Evolutionary conservation across 2,329 filamentous ascomycete genomes (phyloP).

Genomic region (Pseudovirgaria hyperparasitica): DNA sequence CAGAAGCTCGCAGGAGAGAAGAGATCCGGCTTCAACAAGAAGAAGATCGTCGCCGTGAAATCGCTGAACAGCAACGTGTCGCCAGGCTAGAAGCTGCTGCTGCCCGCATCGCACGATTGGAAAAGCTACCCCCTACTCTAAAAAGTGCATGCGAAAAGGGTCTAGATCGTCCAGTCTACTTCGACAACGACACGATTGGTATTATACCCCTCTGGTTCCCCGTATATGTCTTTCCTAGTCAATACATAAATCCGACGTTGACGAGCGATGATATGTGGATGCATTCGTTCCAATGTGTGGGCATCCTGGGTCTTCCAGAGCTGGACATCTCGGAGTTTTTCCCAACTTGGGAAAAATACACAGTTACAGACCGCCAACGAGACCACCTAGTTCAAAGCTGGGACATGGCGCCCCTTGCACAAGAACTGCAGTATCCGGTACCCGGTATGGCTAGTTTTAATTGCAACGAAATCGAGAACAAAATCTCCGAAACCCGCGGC

Average conservation of each 20-base stretch:
- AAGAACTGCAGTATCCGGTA: slow-evolving; percentile 24
- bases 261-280: slow-evolving; percentile 18
- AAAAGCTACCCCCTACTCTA: slow-evolving; percentile 22
- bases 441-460: slow-evolving; percentile 25
- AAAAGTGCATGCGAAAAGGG: slow-evolving; percentile 24
- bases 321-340: slow-evolving; percentile 23
- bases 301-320: slow-evolving; percentile 27
- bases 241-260: slow-evolving; percentile 14
- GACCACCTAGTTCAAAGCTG: slow-evolving; percentile 23
- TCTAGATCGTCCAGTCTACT: slow-evolving; percentile 22
- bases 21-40: slow-evolving; percentile 17
- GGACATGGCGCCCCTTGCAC: slow-evolving; percentile 24
- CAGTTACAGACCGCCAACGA: slow-evolving; percentile 20
- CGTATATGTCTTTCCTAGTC: slow-evolving; percentile 19
- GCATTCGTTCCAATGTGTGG: slow-evolving; percentile 25
- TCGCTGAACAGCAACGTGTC: slow-evolving; percentile 13
- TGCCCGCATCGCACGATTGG: slow-evolving; percentile 20
- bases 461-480: slow-evolving; percentile 21
- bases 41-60: slow-evolving; percentile 13
- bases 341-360: slow-evolving; percentile 18
- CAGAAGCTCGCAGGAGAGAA: slow-evolving; percentile 3
- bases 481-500: slow-evolving; percentile 20
- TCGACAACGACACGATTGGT: slow-evolving; percentile 25
- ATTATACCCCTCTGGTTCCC: slow-evolving; percentile 26
- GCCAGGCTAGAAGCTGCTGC: slow-evolving; percentile 15